phyloP scores from a whole-genome alignment of 352 stramenopile species.

The Peronospora destructor region DNA sequence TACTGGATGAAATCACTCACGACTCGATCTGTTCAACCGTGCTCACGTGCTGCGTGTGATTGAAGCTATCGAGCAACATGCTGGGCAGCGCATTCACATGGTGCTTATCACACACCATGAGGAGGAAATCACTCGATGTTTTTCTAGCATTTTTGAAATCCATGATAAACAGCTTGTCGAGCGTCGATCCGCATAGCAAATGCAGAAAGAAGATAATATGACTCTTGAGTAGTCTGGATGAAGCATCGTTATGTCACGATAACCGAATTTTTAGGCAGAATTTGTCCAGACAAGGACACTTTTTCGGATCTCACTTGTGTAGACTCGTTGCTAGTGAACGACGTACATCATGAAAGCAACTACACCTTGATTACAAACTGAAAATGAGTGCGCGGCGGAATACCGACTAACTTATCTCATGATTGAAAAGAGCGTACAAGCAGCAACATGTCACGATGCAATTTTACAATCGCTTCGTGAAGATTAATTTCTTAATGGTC shows the following conservation, averaged over 20 bases:
- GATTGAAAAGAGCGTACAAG: background rate
- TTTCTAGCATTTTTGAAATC: constrained; percentile 82
- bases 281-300: no score
- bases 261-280: no score
- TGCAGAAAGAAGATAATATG: no score
- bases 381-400: no score
- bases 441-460: background rate
- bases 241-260: no score
- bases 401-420: background rate
- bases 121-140: constrained; percentile 83
- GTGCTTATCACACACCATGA: constrained; percentile 91
- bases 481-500: no score
- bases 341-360: no score
- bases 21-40: constrained; percentile 83
- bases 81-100: constrained; percentile 41
- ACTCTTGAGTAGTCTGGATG: no score
- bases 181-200: background rate
- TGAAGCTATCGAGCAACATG: constrained; percentile 58
- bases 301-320: no score
- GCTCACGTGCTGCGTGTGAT: constrained; percentile 68
- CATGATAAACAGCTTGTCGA: constrained; percentile 52
- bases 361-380: no score
- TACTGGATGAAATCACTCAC: constrained; percentile 90
- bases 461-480: background rate
- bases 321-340: no score